Base-by-base conservation (phyloP, 768 basidiomycete species). In the Russula ochroleuca region DNA sequence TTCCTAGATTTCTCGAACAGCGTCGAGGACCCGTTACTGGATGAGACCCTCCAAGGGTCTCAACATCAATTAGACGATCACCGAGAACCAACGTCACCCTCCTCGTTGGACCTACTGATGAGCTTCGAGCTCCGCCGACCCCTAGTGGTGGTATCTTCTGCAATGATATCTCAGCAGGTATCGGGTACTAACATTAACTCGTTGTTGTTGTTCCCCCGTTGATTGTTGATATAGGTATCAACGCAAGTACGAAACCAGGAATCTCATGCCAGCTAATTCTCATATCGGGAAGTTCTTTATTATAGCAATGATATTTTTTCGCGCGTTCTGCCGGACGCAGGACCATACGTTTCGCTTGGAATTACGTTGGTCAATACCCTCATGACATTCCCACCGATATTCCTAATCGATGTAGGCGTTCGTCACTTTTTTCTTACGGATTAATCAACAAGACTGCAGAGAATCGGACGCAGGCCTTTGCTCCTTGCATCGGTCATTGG, bases 281-380 rank as follows among this genome's bases (percentile, higher is more conserved):
- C 14, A 61, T 50, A 67, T 58, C 25, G 25, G 33, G 31, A 71
- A 87, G 94, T 96, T 31, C 79, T 96, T 59, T 96, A 94, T 73
- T 96, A 95, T 75, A 92, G 89, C 75, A 94, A 92, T 68, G 83
- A 86, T 53, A 97, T 97, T 67, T 81, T 97, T 28, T 83, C 86
- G 28, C 88, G 83, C 63, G 81, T 92, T 3, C 77, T 97, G 59
- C 92, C 94, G 17, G 81, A 88, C 19, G 73, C 86, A 25, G 94
- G 90, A 0, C 84, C 91, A 21, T 88, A 91, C 68, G 82, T 95
- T 21, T 94, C 93, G 2, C 74, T 97, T 2, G 88, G 86, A 19
- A 90, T 96, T 56, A 89, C 93, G 0, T 71, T 92, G 37, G 85
- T 95, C 63, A 97, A 97, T 71, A 87, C 87, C 56, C 62, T 83